phyloP scores from a whole-genome alignment of 306 rosid species.

The Corylus heterophylla region DNA sequence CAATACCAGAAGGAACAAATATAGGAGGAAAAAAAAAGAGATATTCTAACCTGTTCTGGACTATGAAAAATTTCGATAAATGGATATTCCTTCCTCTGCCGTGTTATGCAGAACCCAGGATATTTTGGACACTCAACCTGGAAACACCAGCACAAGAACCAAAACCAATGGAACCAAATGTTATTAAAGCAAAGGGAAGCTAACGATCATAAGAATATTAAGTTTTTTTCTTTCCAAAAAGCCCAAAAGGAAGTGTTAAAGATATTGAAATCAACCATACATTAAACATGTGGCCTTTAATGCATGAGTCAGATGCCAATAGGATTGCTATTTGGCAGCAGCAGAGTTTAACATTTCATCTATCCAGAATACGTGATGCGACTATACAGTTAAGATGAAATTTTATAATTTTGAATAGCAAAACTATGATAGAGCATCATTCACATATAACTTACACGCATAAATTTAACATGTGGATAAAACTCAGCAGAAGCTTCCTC shows the following conservation, averaged over 20 bases:
- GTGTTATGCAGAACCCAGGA: slow-evolving; percentile 88
- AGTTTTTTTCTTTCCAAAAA: neutral
- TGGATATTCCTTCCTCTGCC: slow-evolving; percentile 90
- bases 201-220: neutral
- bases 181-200: neutral
- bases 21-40: slow-evolving; percentile 12
- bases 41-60: slow-evolving; percentile 66
- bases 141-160: slow-evolving; percentile 31
- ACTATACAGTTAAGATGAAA: neutral
- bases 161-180: neutral
- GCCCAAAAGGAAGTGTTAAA: neutral
- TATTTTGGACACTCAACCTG: slow-evolving; percentile 99
- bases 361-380: neutral
- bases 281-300: slow-evolving; percentile 7
- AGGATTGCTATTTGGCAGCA: neutral
- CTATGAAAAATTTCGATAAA: slow-evolving; percentile 78
- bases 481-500: slow-evolving; percentile 88
- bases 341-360: neutral
- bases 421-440: neutral
- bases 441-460: slow-evolving; percentile 69
- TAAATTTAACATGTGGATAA: slow-evolving; percentile 76
- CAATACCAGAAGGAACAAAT: neutral
- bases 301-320: slow-evolving; percentile 5
- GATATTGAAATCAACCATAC: neutral
- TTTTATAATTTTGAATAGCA: slow-evolving; percentile 10